Base-by-base conservation (phyloP, 768 basidiomycete genomes). In the Trametes sanguinea region DNA sequence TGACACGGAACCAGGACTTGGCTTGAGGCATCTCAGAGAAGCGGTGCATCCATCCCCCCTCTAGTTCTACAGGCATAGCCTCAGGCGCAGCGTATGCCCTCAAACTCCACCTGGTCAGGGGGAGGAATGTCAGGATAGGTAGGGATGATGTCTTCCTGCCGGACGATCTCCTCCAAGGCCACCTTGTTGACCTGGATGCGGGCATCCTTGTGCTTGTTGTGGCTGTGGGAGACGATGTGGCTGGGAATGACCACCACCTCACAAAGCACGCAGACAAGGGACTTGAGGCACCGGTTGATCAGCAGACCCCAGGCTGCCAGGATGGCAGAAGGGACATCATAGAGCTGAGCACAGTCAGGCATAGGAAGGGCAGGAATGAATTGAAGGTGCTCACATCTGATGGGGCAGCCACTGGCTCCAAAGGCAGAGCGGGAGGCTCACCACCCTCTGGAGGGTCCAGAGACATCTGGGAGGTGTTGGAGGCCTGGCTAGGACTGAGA, bases 291-390 rank as follows among this genome's bases (percentile, higher is more conserved):
- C n/a, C n/a, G n/a, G n/a, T n/a, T n/a, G n/a, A n/a, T n/a, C n/a
- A n/a, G n/a, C n/a, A 57, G 11, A 16, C 55, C 55, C 55, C 55
- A 57, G 5, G 44, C 35, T 2, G 44, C 13, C n/a, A 57, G 35
- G 40, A 33, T 39, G 13, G 32, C 55, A 3, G 4, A 4, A 8
- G 55, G 33, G 13, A 57, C 55, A 37, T 57, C 55, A 22, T 57
- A 57, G 2, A 57, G 55, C 55, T 57, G 17, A 22, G 16, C 9
- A 47, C 10, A 27, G n/a, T 44, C 37, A n/a, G n/a, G n/a, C 6
- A 37, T 6, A 37, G 2, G 5, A 57, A 46, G 17, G 27, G 5
- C 22, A 2, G 3, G 17, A 6, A 48, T 17, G 33, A 33, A 45
- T 27, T 45, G 22, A n/a, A n/a, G n/a, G n/a, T n/a, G n/a, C n/a